Evolutionary conservation across 177 flowering plant species (phyloP).

Genomic region (Vitis hybrid): DNA sequence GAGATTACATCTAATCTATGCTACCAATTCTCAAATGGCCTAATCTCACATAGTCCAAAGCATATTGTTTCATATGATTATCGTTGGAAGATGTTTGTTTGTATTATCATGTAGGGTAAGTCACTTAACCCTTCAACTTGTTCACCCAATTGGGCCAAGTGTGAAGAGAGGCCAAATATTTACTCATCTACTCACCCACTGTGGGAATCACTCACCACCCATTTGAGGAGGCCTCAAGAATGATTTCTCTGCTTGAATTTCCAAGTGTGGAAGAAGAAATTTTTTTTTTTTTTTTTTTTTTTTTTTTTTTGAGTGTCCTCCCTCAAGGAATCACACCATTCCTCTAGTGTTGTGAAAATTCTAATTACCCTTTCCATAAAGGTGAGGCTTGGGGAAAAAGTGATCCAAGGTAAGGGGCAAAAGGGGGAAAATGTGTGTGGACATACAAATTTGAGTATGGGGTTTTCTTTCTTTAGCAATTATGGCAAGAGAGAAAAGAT

Average conservation of each 20-base stretch:
- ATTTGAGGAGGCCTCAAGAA: too few relatives aligned
- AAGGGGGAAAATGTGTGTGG: neutral
- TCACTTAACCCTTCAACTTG: slow-evolving; percentile 11
- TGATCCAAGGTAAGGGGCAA: neutral
- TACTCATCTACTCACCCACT: too few relatives aligned
- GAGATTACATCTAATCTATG: slow-evolving; percentile 13
- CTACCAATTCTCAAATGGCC: slow-evolving; percentile 14
- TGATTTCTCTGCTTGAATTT: too few relatives aligned
- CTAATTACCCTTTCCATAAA: too few relatives aligned
- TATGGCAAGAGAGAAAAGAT: slow-evolving; percentile 14
- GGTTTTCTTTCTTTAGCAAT: slow-evolving; percentile 6
- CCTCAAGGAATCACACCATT: too few relatives aligned
- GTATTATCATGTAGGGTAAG: slow-evolving; percentile 13
- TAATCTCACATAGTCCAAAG: neutral
- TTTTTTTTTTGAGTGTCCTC: too few relatives aligned
- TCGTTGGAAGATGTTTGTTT: too few relatives aligned
- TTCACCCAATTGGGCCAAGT: neutral
- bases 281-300: too few relatives aligned
- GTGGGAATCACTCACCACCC: too few relatives aligned
- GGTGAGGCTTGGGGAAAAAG: neutral
- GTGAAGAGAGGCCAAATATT: too few relatives aligned
- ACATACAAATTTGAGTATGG: neutral
- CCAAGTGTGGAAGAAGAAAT: too few relatives aligned
- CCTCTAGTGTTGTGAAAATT: too few relatives aligned
- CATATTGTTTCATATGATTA: neutral